Conservation (phyloP, 805 yeast genomes). For the Cyberlindnera subsufficiens region DNA sequence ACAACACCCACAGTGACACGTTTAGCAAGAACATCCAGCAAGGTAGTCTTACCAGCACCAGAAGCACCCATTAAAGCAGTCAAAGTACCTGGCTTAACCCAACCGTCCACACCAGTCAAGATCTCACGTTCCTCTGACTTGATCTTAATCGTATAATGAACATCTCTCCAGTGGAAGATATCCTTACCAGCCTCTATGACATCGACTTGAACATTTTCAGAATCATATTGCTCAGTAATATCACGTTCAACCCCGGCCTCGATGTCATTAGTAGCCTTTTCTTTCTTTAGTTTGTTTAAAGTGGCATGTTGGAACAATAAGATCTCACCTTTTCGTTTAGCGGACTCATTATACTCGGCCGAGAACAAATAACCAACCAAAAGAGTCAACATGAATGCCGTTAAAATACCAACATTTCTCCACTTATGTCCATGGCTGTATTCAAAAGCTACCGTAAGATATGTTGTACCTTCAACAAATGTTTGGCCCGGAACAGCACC, state of each 20-base stretch:
- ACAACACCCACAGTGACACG: conserved; percentile 68
- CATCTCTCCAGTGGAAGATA: conserved; percentile 74
- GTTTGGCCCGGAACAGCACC: conserved; percentile 56
- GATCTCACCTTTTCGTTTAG: conserved; percentile 68
- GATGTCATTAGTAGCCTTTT: conserved; percentile 25
- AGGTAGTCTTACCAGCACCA: conserved; percentile 78
- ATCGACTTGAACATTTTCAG: conserved; percentile 18
- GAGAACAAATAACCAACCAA: conserved; percentile 45
- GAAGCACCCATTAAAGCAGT: conserved; percentile 77
- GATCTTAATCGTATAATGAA: conserved; percentile 63
- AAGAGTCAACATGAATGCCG: conserved; percentile 52
- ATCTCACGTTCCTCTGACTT: conserved; percentile 56
- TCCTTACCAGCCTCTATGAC: conserved; percentile 34
- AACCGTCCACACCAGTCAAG: conserved; percentile 64
- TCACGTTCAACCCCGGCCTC: conserved; percentile 26
- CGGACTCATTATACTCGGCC: conserved; percentile 54
- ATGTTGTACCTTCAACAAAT: conserved; percentile 38
- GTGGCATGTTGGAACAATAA: conserved; percentile 50
- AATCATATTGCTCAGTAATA: conserved; percentile 15
- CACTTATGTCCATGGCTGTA: conserved; percentile 46
- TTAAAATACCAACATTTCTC: conserved; percentile 59
- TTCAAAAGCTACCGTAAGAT: conserved; percentile 35
- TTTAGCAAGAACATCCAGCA: conserved; percentile 64
- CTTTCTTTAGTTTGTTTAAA: conserved; percentile 40
- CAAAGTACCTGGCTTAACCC: conserved; percentile 79